phyloP scores from a whole-genome alignment of 2,329 filamentous ascomycete species.

The Mollisiaceae sp. region DNA sequence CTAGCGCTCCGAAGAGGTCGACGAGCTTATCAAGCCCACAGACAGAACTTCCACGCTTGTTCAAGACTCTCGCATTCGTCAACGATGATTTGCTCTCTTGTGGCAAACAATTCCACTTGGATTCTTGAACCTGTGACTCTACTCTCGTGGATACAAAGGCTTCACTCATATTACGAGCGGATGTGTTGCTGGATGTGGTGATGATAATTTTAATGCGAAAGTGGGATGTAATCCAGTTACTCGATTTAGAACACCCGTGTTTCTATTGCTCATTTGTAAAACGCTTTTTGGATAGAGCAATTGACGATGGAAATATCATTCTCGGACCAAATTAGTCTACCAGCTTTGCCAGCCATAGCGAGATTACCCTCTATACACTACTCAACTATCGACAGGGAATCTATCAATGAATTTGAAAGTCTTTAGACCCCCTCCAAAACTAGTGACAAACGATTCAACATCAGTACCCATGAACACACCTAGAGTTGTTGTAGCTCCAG shows the following conservation, averaged over 20 bases:
- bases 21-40: slow-evolving; percentile 56
- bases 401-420: slow-evolving; percentile 65
- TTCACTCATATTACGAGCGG: slow-evolving; percentile 34
- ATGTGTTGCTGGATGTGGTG: slow-evolving; percentile 45
- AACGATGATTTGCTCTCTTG: slow-evolving; percentile 63
- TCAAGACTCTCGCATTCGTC: slow-evolving; percentile 62
- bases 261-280: neutral
- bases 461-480: slow-evolving; percentile 45
- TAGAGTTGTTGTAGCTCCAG: slow-evolving; percentile 47
- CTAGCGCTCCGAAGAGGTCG: slow-evolving; percentile 56
- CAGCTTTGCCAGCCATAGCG: neutral
- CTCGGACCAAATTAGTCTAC: neutral
- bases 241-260: neutral
- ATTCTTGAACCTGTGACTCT: slow-evolving; percentile 52
- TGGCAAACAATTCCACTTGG: slow-evolving; percentile 51
- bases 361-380: neutral
- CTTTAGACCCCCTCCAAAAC: slow-evolving; percentile 62
- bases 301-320: no score
- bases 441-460: slow-evolving; percentile 47
- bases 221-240: slow-evolving; percentile 45
- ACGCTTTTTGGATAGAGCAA: no score
- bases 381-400: neutral
- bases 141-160: slow-evolving; percentile 43
- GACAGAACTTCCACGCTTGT: slow-evolving; percentile 57
- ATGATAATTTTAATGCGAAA: slow-evolving; percentile 37